Percentiles rank a stretch among this genome's conserved stretches.
phyloP scores from a whole-genome alignment of 805 yeast species.

The Saturnispora quitensis region DNA sequence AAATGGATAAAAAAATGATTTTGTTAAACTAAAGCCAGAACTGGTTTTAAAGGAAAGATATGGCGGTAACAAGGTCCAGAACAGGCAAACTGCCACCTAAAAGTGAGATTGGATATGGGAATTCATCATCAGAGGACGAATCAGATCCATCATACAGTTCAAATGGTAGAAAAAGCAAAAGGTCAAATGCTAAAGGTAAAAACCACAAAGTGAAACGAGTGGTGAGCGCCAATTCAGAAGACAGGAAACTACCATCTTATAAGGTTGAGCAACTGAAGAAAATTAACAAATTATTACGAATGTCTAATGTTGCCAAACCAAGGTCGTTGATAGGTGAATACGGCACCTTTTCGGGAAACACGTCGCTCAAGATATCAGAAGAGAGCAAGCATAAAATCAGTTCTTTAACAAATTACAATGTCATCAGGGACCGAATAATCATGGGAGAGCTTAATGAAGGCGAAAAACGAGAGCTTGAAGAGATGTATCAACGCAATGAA shows the following conservation, averaged over 20 bases:
- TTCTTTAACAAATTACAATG: constrained; percentile 14
- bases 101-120: not conserved
- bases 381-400: constrained; percentile 10
- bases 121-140: constrained; percentile 1
- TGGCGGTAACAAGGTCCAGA: constrained; percentile 1
- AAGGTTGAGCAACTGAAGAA: constrained; percentile 13
- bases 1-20: not conserved
- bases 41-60: not conserved
- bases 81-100: not conserved
- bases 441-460: not conserved
- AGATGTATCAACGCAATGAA: constrained; percentile 4
- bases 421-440: constrained; percentile 8
- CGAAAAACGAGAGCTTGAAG: not conserved
- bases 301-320: constrained; percentile 17
- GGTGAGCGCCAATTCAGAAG: not conserved
- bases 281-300: constrained; percentile 9
- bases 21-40: not conserved
- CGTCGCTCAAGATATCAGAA: not conserved
- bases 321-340: constrained; percentile 8
- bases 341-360: not conserved
- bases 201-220: not conserved
- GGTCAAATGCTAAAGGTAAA: not conserved
- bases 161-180: not conserved
- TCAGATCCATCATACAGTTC: not conserved
- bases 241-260: constrained; percentile 11